Base-by-base conservation (phyloP, 208 protist genomes). In the Crithidia brevicula region DNA sequence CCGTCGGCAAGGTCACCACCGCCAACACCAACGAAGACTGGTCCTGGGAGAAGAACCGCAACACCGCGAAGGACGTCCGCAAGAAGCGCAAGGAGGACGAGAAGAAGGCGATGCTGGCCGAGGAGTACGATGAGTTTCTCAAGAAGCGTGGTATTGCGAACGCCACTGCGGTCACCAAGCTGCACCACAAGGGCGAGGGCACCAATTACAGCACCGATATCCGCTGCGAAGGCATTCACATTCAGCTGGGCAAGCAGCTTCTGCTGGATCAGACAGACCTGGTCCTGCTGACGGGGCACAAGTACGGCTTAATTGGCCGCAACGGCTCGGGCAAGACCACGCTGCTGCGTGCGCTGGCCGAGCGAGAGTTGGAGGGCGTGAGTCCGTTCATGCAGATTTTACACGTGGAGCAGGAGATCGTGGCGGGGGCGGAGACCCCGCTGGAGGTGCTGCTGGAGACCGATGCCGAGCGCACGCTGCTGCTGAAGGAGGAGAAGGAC, bases 351-450 rank as follows among this genome's bases (percentile, higher is more conserved):
- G 91, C 95, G 34, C 92, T 99, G 61, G 85, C 94, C 13, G 94
- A 98, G 67, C 80, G 82, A 23, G 92, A 95, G 49, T 79, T 99
- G 34, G 90, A 97, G 42, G 95, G 92, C 40, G 97, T 99, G 25
- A 98, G 98, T 25, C 85, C 86, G 22, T 94, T 98, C 88, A 81
- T 99, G 54, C 89, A 98, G 69, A 98, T 99, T 52, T 80, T 99
- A 11, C 98, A 99, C 75, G 95, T 99, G 36, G 97, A 99, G 77
- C 98, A 99, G 84, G 98, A 99, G 70, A 97, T 98, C 30, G 69
- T 93, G 6, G 82, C 89, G 2, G 86, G 84, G 34, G 54, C 64
- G 31, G 82, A 91, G 46, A 96, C 93, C 28, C 93, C 95, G 38
- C 72, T 96, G 16, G 83, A 97, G 70, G 88, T 96, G 59, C 79